phyloP scores from a whole-genome alignment of 352 stramenopile genomes.

The Globisporangium carolinianum region DNA sequence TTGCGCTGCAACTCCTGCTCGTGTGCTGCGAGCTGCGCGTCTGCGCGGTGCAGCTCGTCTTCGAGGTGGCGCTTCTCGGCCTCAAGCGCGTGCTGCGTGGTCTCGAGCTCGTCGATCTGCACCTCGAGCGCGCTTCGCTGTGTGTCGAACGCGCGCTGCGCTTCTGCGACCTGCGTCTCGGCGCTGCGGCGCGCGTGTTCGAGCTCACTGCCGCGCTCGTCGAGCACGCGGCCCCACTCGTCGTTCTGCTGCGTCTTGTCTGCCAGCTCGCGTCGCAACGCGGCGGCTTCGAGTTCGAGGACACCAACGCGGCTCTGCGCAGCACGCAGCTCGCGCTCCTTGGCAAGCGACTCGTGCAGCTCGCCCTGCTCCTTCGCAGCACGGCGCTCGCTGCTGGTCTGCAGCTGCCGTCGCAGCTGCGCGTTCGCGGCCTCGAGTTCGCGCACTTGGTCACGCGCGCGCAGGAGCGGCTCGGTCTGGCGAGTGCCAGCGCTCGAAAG shows the following conservation, averaged over 20 bases:
- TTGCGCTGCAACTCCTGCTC: conserved; percentile 1
- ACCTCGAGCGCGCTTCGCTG: conserved; percentile 8
- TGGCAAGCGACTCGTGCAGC: conserved; percentile 47
- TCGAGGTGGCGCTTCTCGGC: conserved; percentile 10
- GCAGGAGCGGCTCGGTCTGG: conserved; percentile 13
- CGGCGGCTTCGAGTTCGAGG: conserved; percentile 19
- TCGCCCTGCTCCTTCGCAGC: conserved; percentile 34
- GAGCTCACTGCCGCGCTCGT: conserved; percentile 36
- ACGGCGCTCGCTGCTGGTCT: conserved; percentile 28
- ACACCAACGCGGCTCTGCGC: conserved; percentile 24
- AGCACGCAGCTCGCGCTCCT: conserved; percentile 35
- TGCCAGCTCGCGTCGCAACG: conserved; percentile 15
- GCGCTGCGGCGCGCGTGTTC: conserved; percentile 28
- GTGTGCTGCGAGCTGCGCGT: conserved; percentile 5
- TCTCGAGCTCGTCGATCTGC: conserved; percentile 11
- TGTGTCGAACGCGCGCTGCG: conserved; percentile 18
- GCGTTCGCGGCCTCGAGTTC: conserved; percentile 29
- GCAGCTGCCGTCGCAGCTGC: conserved; percentile 25
- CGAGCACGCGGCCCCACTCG: conserved; percentile 28
- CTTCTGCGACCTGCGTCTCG: conserved; percentile 23
- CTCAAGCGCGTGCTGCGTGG: neutral
- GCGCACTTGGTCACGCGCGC: conserved; percentile 14
- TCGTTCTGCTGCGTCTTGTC: conserved; percentile 15
- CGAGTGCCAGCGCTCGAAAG: conserved; percentile 8
- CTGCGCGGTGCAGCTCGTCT: conserved; percentile 5